Conservation (phyloP, 2,329 filamentous ascomycete species). For the Nectriaceae sp. region DNA sequence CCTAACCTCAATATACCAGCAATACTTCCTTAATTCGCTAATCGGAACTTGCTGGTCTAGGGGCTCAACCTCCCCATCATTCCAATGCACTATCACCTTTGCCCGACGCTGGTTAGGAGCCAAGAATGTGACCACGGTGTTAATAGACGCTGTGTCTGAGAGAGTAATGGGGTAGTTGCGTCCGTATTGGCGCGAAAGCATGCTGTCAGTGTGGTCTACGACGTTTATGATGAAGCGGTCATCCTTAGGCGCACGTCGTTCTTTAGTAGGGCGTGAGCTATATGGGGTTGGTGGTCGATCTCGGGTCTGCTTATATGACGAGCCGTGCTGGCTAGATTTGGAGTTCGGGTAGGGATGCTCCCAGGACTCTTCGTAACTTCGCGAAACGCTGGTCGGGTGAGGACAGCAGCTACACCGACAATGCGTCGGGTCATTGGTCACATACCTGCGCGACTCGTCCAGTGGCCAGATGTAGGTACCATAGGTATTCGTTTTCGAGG, state of each 20-base stretch:
- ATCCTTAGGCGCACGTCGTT: background rate
- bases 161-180: slow-evolving; percentile 22
- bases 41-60: slow-evolving; percentile 24
- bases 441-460: slow-evolving; percentile 14
- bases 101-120: slow-evolving; percentile 21
- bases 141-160: slow-evolving; percentile 10
- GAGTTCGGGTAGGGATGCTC: slow-evolving; percentile 1
- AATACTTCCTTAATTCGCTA: slow-evolving; percentile 20
- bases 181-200: slow-evolving; percentile 17
- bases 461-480: slow-evolving; percentile 24
- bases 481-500: slow-evolving; percentile 11
- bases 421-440: slow-evolving; percentile 20
- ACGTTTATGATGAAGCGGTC: slow-evolving; percentile 17
- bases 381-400: slow-evolving; percentile 19
- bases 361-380: slow-evolving; percentile 10
- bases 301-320: too few species aligned
- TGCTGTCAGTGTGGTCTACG: slow-evolving; percentile 19
- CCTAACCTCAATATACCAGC: slow-evolving; percentile 25
- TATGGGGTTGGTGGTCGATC: slow-evolving; percentile 1
- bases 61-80: slow-evolving; percentile 22
- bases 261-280: background rate
- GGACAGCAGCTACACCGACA: slow-evolving; percentile 27
- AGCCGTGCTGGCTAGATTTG: background rate
- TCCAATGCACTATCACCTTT: slow-evolving; percentile 32
- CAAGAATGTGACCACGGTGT: slow-evolving; percentile 23